Conservation (phyloP, 768 basidiomycete species). For the Russula abietina region DNA sequence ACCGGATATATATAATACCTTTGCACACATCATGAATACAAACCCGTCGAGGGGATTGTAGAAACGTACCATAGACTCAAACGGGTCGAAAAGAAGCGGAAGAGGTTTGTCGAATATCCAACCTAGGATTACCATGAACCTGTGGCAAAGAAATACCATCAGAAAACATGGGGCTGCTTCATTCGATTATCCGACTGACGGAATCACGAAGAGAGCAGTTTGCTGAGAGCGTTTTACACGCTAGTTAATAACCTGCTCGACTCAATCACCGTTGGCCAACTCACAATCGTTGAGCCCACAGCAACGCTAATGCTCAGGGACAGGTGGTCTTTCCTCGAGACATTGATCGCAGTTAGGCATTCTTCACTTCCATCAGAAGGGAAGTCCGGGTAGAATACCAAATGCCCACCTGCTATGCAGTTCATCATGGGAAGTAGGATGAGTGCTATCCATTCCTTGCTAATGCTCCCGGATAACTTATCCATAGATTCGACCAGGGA, state of each 20-base stretch:
- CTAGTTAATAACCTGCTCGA: not conserved
- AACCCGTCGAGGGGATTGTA: not conserved
- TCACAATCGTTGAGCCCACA: conserved; percentile 68
- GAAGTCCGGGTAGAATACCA: not conserved
- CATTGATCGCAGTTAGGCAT: conserved; percentile 83
- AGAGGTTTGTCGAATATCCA: conserved; percentile 80
- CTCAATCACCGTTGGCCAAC: conserved; percentile 27
- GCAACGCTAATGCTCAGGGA: conserved; percentile 81
- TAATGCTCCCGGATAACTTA: conserved; percentile 60
- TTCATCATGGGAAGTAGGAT: conserved; percentile 84
- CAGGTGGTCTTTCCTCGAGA: conserved; percentile 80
- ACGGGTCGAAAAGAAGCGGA: conserved; percentile 82
- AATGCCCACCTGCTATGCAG: conserved; percentile 58
- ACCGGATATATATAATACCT: conserved; percentile 46
- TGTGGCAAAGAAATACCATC: conserved; percentile 28
- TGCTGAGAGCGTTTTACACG: conserved; percentile 40
- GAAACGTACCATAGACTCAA: conserved; percentile 57
- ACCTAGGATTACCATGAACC: conserved; percentile 67
- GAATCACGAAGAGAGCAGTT: conserved; percentile 65
- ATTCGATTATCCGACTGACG: conserved; percentile 34
- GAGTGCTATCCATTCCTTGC: conserved; percentile 84
- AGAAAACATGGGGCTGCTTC: not conserved
- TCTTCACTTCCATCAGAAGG: conserved; percentile 39
- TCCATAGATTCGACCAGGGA: conserved; percentile 82
- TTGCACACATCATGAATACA: not conserved